Evolutionary conservation across 2,329 filamentous ascomycete species (phyloP).

Genomic region (Aspergillus clavatus): DNA sequence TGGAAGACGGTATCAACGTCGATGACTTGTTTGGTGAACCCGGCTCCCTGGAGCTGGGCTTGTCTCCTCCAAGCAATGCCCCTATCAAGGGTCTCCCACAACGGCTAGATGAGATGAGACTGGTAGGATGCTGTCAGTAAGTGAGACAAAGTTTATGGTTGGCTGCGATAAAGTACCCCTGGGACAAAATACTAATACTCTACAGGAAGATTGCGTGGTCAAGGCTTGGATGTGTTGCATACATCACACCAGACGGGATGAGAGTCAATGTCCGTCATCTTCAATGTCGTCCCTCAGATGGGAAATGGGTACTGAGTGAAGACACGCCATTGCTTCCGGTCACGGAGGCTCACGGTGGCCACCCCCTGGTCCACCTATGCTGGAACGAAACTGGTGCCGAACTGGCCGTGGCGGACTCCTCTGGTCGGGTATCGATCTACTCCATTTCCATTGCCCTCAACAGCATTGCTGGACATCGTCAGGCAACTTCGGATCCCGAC

Average conservation of each 20-base stretch:
- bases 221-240: constrained; percentile 77
- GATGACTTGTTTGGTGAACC: constrained; percentile 72
- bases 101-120: constrained; percentile 70
- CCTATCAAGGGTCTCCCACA: constrained; percentile 64
- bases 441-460: constrained; percentile 69
- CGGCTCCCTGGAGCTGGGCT: constrained; percentile 53
- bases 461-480: constrained; percentile 58
- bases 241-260: constrained; percentile 67
- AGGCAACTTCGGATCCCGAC: constrained; percentile 61
- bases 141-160: constrained; percentile 27
- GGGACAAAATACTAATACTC: constrained; percentile 17
- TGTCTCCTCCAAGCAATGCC: constrained; percentile 47
- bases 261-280: constrained; percentile 69
- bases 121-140: constrained; percentile 77
- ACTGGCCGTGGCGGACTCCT: constrained; percentile 74
- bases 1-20: constrained; percentile 57
- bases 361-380: constrained; percentile 70
- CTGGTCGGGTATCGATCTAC: constrained; percentile 71
- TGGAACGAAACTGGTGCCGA: constrained; percentile 78
- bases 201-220: constrained; percentile 80
- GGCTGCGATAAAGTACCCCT: no score
- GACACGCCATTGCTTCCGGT: constrained; percentile 62
- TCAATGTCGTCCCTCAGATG: constrained; percentile 62
- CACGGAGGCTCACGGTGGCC: constrained; percentile 56
- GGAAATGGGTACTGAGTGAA: constrained; percentile 70